Evolutionary conservation across 2,329 filamentous ascomycete genomes (phyloP), one percentile per base, ranked within the genome.

Genomic region (Daldinia eschscholtzii): DNA sequence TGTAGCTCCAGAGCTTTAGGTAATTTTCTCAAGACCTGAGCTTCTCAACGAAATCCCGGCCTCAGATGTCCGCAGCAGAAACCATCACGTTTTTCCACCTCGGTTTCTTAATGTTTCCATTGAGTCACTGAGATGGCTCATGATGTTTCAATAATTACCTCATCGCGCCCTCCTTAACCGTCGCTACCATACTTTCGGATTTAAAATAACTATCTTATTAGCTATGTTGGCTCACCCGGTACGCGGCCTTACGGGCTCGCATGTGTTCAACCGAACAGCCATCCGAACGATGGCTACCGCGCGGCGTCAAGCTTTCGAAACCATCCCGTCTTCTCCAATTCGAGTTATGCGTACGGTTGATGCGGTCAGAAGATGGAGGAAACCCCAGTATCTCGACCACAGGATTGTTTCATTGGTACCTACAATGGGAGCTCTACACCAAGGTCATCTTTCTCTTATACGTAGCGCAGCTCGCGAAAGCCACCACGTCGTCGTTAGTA

Each of bases 391-490:
- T 39, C 81, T 89, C 67, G 85, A 89, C 76, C 87, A 91, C 74
- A 88, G 91, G 64, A 90, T 90, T 50, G 90, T 99, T 65, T 93
- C 92, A 66, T 89, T 99, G 30, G 94, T 99, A 39, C 96, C 96
- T 1, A 99, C 96, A 35, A 98, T 99, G 96, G 96, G 96, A 70
- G 96, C 96, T 57, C 87, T 99, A n/a, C 96, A 99, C 80, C 88
- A 90, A 62, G 96, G 96, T 44, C 96, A 99, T 81, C 82, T 97
- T 58, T 92, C 92, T 3, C 87, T 99, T 23, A 92, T 97, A 76
- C 92, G 93, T 66, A 88, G 90, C 74, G 96, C 96, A 2, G 94
- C 94, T 1, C 84, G 86, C 55, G 93, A 97, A 75, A 96, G 94
- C 81, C 91, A 92, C 72, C 88, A 94, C 74, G 92, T 98, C 64